Base-by-base conservation (phyloP, 352 stramenopile genomes). In the Phytophthora chlamydospora region DNA sequence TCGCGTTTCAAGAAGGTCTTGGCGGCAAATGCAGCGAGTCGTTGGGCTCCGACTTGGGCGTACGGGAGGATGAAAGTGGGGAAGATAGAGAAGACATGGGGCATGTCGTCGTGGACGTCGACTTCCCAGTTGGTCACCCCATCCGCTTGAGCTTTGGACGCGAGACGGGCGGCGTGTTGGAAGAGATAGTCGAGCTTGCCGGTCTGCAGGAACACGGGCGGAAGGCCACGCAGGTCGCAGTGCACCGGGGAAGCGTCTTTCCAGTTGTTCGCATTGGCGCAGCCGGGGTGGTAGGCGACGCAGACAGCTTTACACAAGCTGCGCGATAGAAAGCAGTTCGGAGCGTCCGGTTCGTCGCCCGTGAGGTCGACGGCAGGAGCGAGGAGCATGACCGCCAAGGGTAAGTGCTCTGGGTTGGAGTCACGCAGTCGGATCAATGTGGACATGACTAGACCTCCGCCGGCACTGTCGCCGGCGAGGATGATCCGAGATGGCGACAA, bases 381-480 rank as follows among this genome's bases (percentile, higher is more conserved):
- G 8, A 62, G 32, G 9, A 79, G n/a, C 24, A 84, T 58, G 2
- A 52, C 76, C 10, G 68, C 73, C 0, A 74, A 58, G 2, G 74
- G 78, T 0, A 69, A 31, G 4, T 19, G n/a, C 0, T 61, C 27
- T 4, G 39, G 45, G 0, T 63, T 59, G 33, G 45, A 44, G 3
- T 78, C 66, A 2, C 76, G 71, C 1, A 85, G 34, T 14, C 78
- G 65, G 13, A 88, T 62, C 11, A 88, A 33, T 4, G 60, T 71
- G 34, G 78, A 83, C 62, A 85, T 62, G 16, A 72, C 68, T 29
- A 88, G 74, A 2, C 66, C 72, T 17, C 49, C 78, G 16, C 78
- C 76, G 0, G 76, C 76, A 34, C 76, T 85, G 50, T 85, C 78
- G 4, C 78, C 78, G 14, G 66, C 71, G 8, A 88, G 2, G 17